Conservation (phyloP, 331 rosid genomes). For the Acacia pycnantha region DNA sequence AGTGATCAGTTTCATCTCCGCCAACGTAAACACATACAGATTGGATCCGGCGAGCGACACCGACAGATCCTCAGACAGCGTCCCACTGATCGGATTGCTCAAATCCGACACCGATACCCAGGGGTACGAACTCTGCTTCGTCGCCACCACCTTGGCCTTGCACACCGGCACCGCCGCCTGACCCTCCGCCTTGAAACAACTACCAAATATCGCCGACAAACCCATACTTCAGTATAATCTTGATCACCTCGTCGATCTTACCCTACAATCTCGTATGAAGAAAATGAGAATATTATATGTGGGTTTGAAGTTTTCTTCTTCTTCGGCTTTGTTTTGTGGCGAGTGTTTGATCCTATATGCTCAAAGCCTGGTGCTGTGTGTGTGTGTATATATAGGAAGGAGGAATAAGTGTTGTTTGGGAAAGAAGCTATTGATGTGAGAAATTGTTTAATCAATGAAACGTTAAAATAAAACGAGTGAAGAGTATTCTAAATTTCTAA, state of each 20-base stretch:
- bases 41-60: constrained; percentile 84
- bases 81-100: constrained; percentile 58
- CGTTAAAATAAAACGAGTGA: constrained; percentile 16
- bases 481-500: constrained; percentile 10
- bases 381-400: neutral
- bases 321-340: neutral
- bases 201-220: constrained; percentile 51
- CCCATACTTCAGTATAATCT: constrained; percentile 5
- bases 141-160: constrained; percentile 45
- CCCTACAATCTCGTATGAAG: neutral
- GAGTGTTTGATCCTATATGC: constrained; percentile 14
- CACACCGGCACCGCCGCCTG: constrained; percentile 18
- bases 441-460: neutral
- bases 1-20: constrained; percentile 77
- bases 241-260: constrained; percentile 34
- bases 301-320: constrained; percentile 17
- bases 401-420: constrained; percentile 26
- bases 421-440: neutral
- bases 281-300: constrained; percentile 18
- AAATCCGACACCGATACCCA: constrained; percentile 66
- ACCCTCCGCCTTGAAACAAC: constrained; percentile 52
- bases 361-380: neutral
- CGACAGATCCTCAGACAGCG: constrained; percentile 73
- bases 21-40: constrained; percentile 57
- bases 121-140: constrained; percentile 46